Evolutionary conservation across 2,329 filamentous ascomycete species (phyloP).

Genomic region (Ceratocystis variospora): DNA sequence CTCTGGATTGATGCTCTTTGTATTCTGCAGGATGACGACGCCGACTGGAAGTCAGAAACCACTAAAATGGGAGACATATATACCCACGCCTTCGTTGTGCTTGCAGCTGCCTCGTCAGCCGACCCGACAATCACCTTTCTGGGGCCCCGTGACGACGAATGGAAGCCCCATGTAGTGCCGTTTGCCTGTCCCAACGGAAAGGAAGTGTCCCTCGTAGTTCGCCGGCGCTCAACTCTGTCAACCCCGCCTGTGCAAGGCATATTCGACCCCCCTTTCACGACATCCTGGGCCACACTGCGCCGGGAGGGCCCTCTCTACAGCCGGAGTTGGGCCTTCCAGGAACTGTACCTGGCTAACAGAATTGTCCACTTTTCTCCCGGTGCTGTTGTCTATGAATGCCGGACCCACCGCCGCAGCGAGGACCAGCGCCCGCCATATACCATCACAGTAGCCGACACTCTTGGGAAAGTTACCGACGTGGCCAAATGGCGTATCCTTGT

Average conservation of each 20-base stretch:
- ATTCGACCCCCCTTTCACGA: conserved; percentile 18
- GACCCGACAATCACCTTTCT: conserved; percentile 12
- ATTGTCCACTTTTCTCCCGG: conserved; percentile 14
- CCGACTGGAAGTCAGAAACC: conserved; percentile 20
- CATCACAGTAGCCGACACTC: conserved; percentile 20
- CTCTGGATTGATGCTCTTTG: conserved; percentile 28
- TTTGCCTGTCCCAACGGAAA: not conserved
- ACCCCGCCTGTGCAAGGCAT: conserved; percentile 14
- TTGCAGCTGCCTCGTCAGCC: conserved; percentile 19
- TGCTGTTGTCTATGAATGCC: conserved; percentile 22
- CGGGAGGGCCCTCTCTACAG: conserved; percentile 20
- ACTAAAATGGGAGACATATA: conserved; percentile 20
- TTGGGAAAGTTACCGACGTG: conserved; percentile 16
- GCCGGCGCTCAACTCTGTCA: conserved; percentile 13
- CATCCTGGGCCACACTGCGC: conserved; percentile 18
- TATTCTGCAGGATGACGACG: conserved; percentile 23
- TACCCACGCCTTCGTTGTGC: conserved; percentile 19
- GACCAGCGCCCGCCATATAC: conserved; percentile 20
- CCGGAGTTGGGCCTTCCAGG: conserved; percentile 21
- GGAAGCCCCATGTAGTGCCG: conserved; percentile 13
- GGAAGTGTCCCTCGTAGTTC: conserved; percentile 8
- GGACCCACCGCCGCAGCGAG: conserved; percentile 21
- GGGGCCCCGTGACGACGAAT: conserved; percentile 9
- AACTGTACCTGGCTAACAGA: conserved; percentile 12
- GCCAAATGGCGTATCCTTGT: conserved; percentile 24